phyloP scores from a whole-genome alignment of 305 asterid genomes.

The Andrographis paniculata region DNA sequence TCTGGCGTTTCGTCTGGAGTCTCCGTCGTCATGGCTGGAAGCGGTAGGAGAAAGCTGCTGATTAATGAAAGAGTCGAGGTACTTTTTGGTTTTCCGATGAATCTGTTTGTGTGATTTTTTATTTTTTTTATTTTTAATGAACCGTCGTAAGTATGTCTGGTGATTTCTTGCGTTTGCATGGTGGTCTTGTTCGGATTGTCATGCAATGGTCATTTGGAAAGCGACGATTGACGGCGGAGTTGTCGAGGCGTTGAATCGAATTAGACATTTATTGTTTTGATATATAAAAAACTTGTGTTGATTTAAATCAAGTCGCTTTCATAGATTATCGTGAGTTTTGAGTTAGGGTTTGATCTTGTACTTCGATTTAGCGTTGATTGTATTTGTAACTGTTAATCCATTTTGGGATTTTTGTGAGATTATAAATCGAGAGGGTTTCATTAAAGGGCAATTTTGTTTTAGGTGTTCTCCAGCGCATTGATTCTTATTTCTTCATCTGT shows the following conservation, averaged over 20 bases:
- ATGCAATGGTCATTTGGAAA: slow-evolving; percentile 14
- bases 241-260: slow-evolving; percentile 9
- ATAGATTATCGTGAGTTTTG: slow-evolving; percentile 11
- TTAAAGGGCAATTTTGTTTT: too few relatives aligned
- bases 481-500: neutral
- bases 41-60: neutral
- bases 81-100: neutral
- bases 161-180: slow-evolving; percentile 33
- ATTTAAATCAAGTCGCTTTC: neutral
- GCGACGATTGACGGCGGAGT: slow-evolving; percentile 15
- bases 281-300: neutral
- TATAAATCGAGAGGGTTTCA: neutral
- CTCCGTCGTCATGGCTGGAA: neutral
- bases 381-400: neutral
- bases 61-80: neutral
- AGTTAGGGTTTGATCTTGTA: neutral
- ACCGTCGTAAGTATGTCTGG: too few relatives aligned
- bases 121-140: too few relatives aligned
- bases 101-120: too few relatives aligned
- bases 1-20: too few relatives aligned
- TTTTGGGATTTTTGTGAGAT: slow-evolving; percentile 3
- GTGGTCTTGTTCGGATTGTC: slow-evolving; percentile 20
- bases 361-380: too few relatives aligned
- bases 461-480: too few relatives aligned
- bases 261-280: slow-evolving; percentile 10